A percentile compares a stretch with the other conserved stretches of the same genome.
Conservation (phyloP, 148 eudicot species). For the Rhododendron ovatum region DNA sequence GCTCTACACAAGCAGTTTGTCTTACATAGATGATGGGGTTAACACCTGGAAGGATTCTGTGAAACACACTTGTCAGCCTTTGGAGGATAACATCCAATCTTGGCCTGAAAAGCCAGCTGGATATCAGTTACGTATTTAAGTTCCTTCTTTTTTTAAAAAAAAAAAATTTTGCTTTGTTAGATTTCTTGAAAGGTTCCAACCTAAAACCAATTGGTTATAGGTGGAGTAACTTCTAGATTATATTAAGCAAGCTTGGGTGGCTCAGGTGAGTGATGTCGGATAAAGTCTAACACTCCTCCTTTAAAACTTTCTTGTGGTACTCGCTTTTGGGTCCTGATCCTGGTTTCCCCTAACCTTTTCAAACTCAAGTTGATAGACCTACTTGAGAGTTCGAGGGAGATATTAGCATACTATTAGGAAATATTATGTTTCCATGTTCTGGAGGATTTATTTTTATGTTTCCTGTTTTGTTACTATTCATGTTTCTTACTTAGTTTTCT, state of each 20-base stretch:
- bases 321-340: background rate
- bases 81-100: conserved; percentile 13
- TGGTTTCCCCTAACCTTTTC: too few species aligned
- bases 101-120: conserved; percentile 26
- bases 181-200: background rate
- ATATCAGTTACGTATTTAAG: conserved; percentile 8
- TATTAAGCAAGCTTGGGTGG: background rate
- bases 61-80: conserved; percentile 18
- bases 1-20: conserved; percentile 27
- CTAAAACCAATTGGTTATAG: background rate
- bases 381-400: background rate
- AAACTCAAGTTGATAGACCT: background rate
- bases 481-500: background rate
- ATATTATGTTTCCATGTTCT: background rate
- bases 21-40: conserved; percentile 3
- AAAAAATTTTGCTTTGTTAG: too few species aligned
- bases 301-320: background rate
- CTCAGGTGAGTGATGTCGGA: background rate
- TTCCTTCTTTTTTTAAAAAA: background rate
- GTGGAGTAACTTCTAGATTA: background rate
- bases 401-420: too few species aligned
- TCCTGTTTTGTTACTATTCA: background rate
- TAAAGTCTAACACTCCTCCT: too few species aligned
- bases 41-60: conserved; percentile 24
- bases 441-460: background rate